These are phyloP conservation scores for Triticum aestivum DNA, from an alignment of 176 grass and related monocot genomes.

Conservation along the genomic window IWGSC_CS_RefSeq_v2.1 NC_057803.1:11246026-11246525, in stretches of 20 bases:
- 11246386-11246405: constrained; percentile 25
- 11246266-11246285: background rate
- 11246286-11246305: constrained; percentile 12
- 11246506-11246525: constrained; percentile 13
- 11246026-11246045: constrained; percentile 79
- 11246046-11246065: constrained; percentile 80
- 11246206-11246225: background rate
- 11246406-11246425: background rate
- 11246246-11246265: constrained; percentile 7
- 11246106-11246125: background rate
- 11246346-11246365: constrained; percentile 49
- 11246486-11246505: background rate
- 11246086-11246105: background rate
- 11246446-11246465: constrained; percentile 36
- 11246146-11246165: background rate
- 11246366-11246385: constrained; percentile 35
- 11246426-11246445: background rate
- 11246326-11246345: constrained; percentile 46
- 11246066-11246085: constrained; percentile 84
- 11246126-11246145: background rate
- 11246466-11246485: constrained; percentile 22
- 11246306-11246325: constrained; percentile 62
- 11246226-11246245: constrained; percentile 26
- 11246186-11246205: background rate
- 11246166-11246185: background rate